Base-by-base conservation (phyloP, 2,329 filamentous ascomycete species). In the Fusarium sp. region DNA sequence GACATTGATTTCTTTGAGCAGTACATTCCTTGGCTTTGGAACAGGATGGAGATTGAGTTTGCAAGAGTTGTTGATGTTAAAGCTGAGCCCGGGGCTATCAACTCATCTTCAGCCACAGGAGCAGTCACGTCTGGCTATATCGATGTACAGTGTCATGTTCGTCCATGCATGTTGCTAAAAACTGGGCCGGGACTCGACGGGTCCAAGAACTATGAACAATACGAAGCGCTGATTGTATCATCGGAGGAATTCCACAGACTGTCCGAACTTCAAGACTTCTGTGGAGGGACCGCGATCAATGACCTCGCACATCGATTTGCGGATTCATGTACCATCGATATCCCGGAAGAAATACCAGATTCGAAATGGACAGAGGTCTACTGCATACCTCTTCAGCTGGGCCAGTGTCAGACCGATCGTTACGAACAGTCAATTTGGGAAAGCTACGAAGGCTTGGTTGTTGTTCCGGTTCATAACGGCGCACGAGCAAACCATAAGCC, bases 361-460 rank as follows among this genome's bases (percentile, higher is more conserved):
- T 24, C 55, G 1, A n/a, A 29, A 7, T 61, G 55, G 55, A 7
- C 18, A 0, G 43, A 29, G 0, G 55, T 61, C 1, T 51, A 44
- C 8, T 44, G 59, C 1, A 24, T 61, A 0, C 59, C 59, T 8
- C 27, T 61, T 2, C 59, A 61, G 15, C 16, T 61, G 1, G 59
- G 55, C 0, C 42, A 38, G n/a, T 38, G 59, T 29, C 55, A 61
- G 22, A 61, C 59, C 2, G 59, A 61, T 44, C 55, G 59, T 3
- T 61, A 61, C 2, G 59, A 61, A 6, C 59, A 61, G 12, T 22
- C 59, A 1, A n/a, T 61, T 2, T 61, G 59, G 59, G 59, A 61
- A 14, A 61, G 42, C 14, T 61, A 60, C 2, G 59, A 61, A 20
- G 59, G 59, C 1, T 22, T 61, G 3, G 15, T 61, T 2, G 22